Evolutionary conservation across 139 green algal genomes (phyloP).

Genomic region (Chlorella sp.): DNA sequence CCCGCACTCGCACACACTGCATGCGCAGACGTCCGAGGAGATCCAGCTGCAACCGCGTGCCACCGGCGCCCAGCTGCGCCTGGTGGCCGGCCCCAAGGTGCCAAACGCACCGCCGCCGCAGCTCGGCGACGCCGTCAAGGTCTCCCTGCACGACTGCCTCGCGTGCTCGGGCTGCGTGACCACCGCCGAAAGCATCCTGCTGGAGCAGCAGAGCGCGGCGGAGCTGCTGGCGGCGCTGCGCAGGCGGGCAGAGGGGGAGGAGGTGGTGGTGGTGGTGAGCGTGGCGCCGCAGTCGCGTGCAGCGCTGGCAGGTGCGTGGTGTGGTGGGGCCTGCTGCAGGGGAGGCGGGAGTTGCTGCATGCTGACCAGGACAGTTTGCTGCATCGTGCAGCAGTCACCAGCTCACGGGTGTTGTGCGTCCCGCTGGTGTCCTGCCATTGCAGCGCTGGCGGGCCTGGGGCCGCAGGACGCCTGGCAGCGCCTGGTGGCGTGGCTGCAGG

Average conservation of each 20-base stretch:
- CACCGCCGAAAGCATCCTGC: conserved; percentile 84
- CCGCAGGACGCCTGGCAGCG: conserved; percentile 13
- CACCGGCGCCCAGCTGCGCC: neutral
- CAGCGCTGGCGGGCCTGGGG: conserved; percentile 25
- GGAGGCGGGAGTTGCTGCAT: neutral
- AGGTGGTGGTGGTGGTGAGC: conserved; percentile 68
- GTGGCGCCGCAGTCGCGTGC: conserved; percentile 77
- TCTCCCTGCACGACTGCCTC: conserved; percentile 94
- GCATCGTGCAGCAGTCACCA: neutral
- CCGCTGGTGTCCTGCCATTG: no score
- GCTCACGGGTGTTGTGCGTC: no score
- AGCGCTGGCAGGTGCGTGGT: conserved; percentile 56
- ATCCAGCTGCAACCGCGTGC: neutral
- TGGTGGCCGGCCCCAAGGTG: neutral
- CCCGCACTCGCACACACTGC: no score
- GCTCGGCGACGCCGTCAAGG: conserved; percentile 45
- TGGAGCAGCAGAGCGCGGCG: conserved; percentile 83
- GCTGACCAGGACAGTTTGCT: neutral
- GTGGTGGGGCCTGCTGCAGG: neutral
- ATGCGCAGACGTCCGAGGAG: no score
- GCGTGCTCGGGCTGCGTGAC: conserved; percentile 93
- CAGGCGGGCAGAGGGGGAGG: no score
- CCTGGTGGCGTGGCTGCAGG: conserved; percentile 26
- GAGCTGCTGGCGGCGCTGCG: conserved; percentile 61
- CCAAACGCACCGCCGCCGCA: neutral